phyloP scores from a whole-genome alignment of 805 yeast genomes.

The Candida coquimbonensis region DNA sequence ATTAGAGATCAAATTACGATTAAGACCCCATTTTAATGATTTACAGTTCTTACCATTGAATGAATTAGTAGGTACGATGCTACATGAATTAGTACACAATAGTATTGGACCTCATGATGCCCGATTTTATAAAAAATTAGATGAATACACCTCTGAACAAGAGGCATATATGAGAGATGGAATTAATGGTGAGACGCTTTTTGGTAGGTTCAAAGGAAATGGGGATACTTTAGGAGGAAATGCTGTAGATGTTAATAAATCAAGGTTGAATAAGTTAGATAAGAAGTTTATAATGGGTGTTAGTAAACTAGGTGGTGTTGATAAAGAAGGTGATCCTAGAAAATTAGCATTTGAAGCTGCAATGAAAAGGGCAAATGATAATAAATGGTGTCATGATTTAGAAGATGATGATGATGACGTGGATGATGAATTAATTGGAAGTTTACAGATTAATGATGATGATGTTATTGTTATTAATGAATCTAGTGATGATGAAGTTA shows the following conservation, averaged over 20 bases:
- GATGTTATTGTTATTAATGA: conserved; percentile 4
- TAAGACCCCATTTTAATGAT: conserved; percentile 53
- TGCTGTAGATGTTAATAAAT: conserved; percentile 21
- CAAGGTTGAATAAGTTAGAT: conserved; percentile 28
- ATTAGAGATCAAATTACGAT: conserved; percentile 58
- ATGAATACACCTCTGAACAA: conserved; percentile 37
- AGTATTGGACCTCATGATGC: conserved; percentile 73
- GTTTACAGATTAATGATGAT: conserved; percentile 7
- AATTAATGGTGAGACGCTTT: conserved; percentile 1
- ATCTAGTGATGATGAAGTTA: neutral
- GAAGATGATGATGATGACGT: conserved; percentile 25
- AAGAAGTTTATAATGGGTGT: conserved; percentile 16
- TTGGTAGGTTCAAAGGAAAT: conserved; percentile 6
- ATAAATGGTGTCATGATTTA: conserved; percentile 37
- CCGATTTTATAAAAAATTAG: conserved; percentile 58
- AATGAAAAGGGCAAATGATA: conserved; percentile 48
- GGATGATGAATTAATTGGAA: conserved; percentile 36
- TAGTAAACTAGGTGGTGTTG: conserved; percentile 9
- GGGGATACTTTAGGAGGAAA: conserved; percentile 14
- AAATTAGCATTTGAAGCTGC: conserved; percentile 54
- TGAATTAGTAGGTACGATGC: conserved; percentile 70
- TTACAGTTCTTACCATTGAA: conserved; percentile 52
- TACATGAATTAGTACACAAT: conserved; percentile 87
- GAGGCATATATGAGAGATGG: conserved; percentile 36
- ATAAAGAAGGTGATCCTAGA: conserved; percentile 24